A percentile compares a stretch with the other conserved stretches of the same genome.
Conservation (phyloP, 306 rosid genomes). For the Corylus americana region DNA sequence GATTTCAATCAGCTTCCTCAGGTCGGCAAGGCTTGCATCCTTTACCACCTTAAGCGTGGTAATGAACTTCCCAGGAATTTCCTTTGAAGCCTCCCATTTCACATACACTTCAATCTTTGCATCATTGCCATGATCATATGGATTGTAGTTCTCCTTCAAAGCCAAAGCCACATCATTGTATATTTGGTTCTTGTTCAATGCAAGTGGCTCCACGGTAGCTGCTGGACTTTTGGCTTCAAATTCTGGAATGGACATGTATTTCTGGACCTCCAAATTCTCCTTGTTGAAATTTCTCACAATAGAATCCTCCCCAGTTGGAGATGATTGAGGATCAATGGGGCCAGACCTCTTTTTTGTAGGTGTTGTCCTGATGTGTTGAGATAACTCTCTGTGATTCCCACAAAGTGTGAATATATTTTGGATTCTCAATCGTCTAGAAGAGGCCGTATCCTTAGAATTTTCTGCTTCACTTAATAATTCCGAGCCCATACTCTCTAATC, state of each 20-base stretch:
- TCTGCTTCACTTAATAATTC: slow-evolving; percentile 25
- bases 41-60: neutral
- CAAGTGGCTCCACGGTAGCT: neutral
- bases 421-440: slow-evolving; percentile 58
- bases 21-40: slow-evolving; percentile 15
- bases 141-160: slow-evolving; percentile 32
- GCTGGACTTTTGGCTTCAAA: neutral
- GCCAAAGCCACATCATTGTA: neutral
- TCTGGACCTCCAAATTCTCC: slow-evolving; percentile 40
- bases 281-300: slow-evolving; percentile 33
- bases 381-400: slow-evolving; percentile 88
- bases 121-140: slow-evolving; percentile 11
- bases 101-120: slow-evolving; percentile 19
- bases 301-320: slow-evolving; percentile 40
- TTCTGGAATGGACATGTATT: neutral
- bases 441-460: slow-evolving; percentile 37
- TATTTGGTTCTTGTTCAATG: neutral
- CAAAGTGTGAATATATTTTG: slow-evolving; percentile 91
- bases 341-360: slow-evolving; percentile 43
- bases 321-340: slow-evolving; percentile 25
- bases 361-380: slow-evolving; percentile 47
- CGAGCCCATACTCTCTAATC: slow-evolving; percentile 40
- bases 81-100: slow-evolving; percentile 31
- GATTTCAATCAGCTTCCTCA: slow-evolving; percentile 11
- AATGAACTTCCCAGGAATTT: slow-evolving; percentile 30